Base-by-base conservation (phyloP, 2,329 filamentous ascomycete species). In the Microascus cirrosus region DNA sequence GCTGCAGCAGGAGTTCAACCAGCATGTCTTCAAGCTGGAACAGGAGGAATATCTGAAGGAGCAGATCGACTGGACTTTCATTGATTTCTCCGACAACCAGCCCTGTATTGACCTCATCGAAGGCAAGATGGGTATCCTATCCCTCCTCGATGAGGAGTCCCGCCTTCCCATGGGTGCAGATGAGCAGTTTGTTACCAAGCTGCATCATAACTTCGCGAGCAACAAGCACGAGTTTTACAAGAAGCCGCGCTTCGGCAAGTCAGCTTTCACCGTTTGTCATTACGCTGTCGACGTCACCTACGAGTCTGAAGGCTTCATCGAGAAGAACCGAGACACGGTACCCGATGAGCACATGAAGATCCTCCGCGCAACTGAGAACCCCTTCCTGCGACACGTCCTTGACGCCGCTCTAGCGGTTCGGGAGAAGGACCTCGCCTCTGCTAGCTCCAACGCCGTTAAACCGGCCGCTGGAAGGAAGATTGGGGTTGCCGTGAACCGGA, bases 1-100 rank as follows among this genome's bases (percentile, higher is more conserved):
- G 74, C 78, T 99, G 58, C 94, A 99, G 70, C 94, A 99, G 71
- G 93, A 97, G 71, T 99, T 99, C 79, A 99, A 99, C 74, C 90
- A 95, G 70, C 94, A 99, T 68, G 94, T 99, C 39, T 99, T 99
- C 82, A 96, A 97, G 73, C 82, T 99, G 24, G 94, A 99, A 71
- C 94, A 99, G 71, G 94, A 99, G 70, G 94, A 99, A 72, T 99
- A 99, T 69, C 82, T 96, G 48, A 85, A 87, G 58, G 94, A 99
- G 74, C 80, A 97, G 74, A 99, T 99, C 63, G 92, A 97, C 74
- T 99, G 94, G 94, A 96, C 89, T 11, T 99, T 99, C 69, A 99
- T 99, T 69, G 94, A 99, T 70, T 99, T 99, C 73, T 95, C 93
- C 6, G 94, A 99, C 73, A 99, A 99, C 67, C 94, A 99, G 74